These are phyloP conservation scores for Casuarina glauca DNA, from an alignment of 306 rosid species.

Conservation along the genomic window DNA sequence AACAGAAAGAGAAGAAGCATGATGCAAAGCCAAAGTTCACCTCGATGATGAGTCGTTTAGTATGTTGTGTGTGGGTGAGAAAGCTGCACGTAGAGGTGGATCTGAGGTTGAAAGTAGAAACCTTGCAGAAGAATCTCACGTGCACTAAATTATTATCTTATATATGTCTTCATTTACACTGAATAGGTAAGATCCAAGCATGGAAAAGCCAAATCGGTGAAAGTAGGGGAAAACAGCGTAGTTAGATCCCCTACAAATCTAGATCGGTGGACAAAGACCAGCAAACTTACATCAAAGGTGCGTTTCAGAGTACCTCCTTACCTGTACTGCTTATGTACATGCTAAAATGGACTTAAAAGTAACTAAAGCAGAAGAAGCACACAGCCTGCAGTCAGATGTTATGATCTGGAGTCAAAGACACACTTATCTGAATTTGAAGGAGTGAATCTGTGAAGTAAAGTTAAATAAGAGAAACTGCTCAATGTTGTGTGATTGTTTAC, in stretches of 20 bases:
- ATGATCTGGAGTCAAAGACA: background rate
- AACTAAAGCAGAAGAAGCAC: background rate
- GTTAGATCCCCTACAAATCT: background rate
- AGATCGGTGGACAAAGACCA: conserved; percentile 7
- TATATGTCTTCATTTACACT: too few relatives aligned
- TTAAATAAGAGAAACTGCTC: background rate
- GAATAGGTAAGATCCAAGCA: background rate
- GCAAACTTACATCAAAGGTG: conserved; percentile 1
- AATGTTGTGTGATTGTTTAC: background rate
- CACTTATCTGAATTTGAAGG: background rate
- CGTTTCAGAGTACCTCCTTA: background rate
- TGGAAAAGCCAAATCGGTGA: background rate
- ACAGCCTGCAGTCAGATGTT: background rate
- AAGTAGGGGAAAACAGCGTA: background rate
- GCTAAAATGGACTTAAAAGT: background rate
- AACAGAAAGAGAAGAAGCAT: too few relatives aligned
- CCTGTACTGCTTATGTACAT: background rate
- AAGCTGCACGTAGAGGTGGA: background rate
- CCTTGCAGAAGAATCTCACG: background rate
- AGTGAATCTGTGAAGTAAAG: background rate
- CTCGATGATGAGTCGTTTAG: background rate
- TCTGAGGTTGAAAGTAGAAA: conserved; percentile 3
- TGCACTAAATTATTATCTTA: too few relatives aligned
- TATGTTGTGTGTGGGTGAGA: background rate
- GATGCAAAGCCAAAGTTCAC: background rate